Conservation (phyloP, 2,329 filamentous ascomycete species). For the Trichoderma sp. region DNA sequence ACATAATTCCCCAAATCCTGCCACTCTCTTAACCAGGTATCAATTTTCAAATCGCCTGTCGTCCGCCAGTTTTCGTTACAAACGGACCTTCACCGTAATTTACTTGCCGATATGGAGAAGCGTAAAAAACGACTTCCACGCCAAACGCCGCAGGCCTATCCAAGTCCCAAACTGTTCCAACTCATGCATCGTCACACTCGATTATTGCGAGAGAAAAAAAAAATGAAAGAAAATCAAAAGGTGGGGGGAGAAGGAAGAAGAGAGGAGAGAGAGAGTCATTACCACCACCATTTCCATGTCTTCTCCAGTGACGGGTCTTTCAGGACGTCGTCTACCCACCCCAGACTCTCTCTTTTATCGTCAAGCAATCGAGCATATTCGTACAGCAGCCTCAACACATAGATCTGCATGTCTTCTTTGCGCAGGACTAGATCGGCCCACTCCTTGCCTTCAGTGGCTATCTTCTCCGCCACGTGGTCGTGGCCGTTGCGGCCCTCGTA, state of each 20-base stretch:
- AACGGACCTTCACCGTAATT: conserved; percentile 11
- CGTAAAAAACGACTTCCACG: conserved; percentile 17
- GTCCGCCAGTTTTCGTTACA: conserved; percentile 17
- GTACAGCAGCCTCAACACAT: conserved; percentile 60
- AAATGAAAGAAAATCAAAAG: conserved; percentile 2
- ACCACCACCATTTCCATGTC: conserved; percentile 29
- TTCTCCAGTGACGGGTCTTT: conserved; percentile 33
- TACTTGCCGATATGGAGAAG: conserved; percentile 19
- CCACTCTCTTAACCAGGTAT: conserved; percentile 17
- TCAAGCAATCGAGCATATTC: conserved; percentile 59
- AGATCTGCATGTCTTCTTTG: conserved; percentile 71
- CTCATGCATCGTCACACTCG: conserved; percentile 18
- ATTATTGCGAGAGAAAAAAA: conserved; percentile 10
- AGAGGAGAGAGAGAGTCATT: background rate
- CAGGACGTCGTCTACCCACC: conserved; percentile 52
- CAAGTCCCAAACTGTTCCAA: conserved; percentile 18
- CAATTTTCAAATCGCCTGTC: conserved; percentile 15
- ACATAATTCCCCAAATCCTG: background rate
- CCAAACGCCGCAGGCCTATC: conserved; percentile 21
- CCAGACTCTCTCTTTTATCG: conserved; percentile 50
- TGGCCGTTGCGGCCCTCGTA: conserved; percentile 46
- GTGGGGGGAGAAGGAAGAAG: conserved; percentile 5
- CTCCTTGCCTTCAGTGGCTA: conserved; percentile 61
- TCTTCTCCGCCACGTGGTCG: conserved; percentile 59
- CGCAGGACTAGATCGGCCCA: conserved; percentile 69